A percentile compares a stretch with the other conserved stretches of the same genome.
These are phyloP conservation scores for Mortierella polycephala DNA, from an alignment of 371 early-diverging fungal species.

Conservation along the genomic window DNA sequence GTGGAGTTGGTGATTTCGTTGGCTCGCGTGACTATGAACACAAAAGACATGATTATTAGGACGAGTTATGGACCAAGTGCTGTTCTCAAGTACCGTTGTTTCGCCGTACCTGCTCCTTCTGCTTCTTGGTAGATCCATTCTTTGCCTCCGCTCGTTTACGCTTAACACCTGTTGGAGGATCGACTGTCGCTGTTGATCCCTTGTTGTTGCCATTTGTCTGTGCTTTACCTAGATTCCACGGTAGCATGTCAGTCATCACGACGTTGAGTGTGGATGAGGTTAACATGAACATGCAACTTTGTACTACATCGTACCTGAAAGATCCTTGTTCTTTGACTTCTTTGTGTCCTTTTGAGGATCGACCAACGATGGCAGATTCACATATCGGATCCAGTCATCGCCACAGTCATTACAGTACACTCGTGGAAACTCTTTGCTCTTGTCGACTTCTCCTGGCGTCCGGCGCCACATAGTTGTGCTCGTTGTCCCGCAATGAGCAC, in stretches of 20 bases:
- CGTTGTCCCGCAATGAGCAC: conserved; percentile 68
- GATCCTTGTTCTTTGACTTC: conserved; percentile 36
- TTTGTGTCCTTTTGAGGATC: conserved; percentile 39
- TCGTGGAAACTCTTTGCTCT: conserved; percentile 58
- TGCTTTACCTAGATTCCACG: conserved; percentile 12
- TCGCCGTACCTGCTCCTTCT: conserved; percentile 41
- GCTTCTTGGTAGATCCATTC: conserved; percentile 11
- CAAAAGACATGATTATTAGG: not conserved
- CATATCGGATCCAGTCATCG: conserved; percentile 81
- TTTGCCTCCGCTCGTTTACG: conserved; percentile 41
- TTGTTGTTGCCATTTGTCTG: conserved; percentile 18
- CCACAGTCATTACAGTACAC: conserved; percentile 82
- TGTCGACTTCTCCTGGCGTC: conserved; percentile 62
- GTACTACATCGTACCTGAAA: conserved; percentile 4
- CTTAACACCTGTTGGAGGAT: conserved; percentile 21
- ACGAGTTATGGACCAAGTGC: too few species aligned
- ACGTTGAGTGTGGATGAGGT: not conserved
- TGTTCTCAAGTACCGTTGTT: not conserved
- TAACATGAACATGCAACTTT: not conserved
- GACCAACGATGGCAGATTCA: conserved; percentile 58
- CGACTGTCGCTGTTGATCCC: conserved; percentile 2
- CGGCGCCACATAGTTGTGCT: conserved; percentile 65
- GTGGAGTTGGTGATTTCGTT: conserved; percentile 27
- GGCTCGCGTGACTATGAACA: conserved; percentile 35
- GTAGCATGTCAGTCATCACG: not conserved